Conservation (phyloP, 495 filamentous ascomycete species). For the Paragyromitra xinjiangensis region DNA sequence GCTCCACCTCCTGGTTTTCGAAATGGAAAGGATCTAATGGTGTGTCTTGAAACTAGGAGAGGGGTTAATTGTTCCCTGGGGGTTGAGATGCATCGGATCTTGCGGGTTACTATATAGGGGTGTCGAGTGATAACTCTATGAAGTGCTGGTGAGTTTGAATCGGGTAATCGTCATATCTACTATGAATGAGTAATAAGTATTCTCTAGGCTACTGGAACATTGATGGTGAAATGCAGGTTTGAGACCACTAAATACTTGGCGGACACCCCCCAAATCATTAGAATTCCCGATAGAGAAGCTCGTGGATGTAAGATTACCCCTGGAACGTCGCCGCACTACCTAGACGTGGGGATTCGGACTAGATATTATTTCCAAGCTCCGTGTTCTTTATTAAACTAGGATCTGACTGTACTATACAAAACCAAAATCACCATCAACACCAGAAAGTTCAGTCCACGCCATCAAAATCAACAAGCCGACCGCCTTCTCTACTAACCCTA, state of each 20-base stretch:
- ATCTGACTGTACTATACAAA: background rate
- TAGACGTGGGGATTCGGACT: background rate
- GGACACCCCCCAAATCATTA: background rate
- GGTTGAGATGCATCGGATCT: background rate
- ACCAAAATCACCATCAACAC: background rate
- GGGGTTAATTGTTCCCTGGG: background rate
- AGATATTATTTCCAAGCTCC: background rate
- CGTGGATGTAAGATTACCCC: background rate
- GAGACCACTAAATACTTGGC: too few species aligned
- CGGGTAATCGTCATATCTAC: background rate
- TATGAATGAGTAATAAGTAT: background rate
- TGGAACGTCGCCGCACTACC: background rate
- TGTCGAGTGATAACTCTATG: conserved; percentile 17
- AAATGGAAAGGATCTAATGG: background rate
- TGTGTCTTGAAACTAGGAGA: background rate
- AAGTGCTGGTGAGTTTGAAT: background rate
- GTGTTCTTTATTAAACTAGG: background rate
- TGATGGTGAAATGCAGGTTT: too few species aligned
- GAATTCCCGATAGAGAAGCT: background rate
- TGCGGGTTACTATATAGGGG: background rate
- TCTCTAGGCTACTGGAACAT: background rate
- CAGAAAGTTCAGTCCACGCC: background rate
- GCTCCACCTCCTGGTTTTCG: conserved; percentile 19
- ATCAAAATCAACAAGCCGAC: background rate
- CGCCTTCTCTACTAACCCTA: background rate